Conservation (phyloP, 345 rosid genomes). For the Litchi chinensis region DNA sequence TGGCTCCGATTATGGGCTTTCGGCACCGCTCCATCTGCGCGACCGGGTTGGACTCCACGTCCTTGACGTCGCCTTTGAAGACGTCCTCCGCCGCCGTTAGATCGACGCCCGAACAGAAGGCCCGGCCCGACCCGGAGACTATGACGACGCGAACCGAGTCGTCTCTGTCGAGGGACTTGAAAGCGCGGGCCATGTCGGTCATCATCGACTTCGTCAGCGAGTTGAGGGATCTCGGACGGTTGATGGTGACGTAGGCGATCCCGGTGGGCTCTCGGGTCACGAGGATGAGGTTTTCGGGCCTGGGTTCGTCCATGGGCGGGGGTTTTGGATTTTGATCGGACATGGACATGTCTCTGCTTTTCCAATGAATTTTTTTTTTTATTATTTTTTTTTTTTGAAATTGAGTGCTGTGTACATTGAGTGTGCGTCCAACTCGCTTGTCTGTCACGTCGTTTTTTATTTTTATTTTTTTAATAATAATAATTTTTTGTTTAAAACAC, state of each 20-base stretch:
- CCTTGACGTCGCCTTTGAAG: constrained; percentile 94
- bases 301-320: constrained; percentile 35
- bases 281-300: constrained; percentile 48
- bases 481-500: no score
- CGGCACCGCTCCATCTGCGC: constrained; percentile 78
- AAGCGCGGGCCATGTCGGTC: constrained; percentile 60
- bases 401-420: neutral
- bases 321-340: neutral
- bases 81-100: constrained; percentile 83
- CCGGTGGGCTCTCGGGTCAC: constrained; percentile 63
- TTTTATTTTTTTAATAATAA: neutral
- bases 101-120: constrained; percentile 93
- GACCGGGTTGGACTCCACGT: constrained; percentile 66
- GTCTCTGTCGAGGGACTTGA: constrained; percentile 57
- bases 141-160: constrained; percentile 65
- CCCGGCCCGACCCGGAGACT: constrained; percentile 72
- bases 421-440: neutral
- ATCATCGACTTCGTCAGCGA: constrained; percentile 82
- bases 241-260: constrained; percentile 70
- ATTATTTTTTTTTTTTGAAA: no score
- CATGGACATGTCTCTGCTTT: neutral
- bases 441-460: neutral
- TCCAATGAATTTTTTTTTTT: no score
- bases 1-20: constrained; percentile 88
- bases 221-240: constrained; percentile 90